Evolutionary conservation across 2,329 filamentous ascomycete genomes (phyloP).

Genomic region (Colletotrichum costaricense): DNA sequence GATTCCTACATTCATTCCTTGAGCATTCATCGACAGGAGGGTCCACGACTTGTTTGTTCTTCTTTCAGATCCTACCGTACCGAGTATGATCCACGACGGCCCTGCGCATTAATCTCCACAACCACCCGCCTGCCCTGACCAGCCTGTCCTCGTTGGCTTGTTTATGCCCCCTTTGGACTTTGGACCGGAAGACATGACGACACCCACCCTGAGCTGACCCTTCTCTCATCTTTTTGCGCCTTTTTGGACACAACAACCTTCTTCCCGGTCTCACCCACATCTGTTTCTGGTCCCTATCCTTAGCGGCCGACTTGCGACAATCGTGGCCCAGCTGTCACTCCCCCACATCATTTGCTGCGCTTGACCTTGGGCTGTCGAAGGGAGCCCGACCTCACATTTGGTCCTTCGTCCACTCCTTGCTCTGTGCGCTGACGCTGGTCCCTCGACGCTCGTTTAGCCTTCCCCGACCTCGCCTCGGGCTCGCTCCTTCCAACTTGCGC

Average conservation of each 20-base stretch:
- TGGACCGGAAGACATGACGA: constrained; percentile 33
- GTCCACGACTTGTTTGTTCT: background rate
- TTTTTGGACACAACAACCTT: constrained; percentile 12
- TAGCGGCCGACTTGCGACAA: constrained; percentile 9
- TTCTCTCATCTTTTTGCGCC: constrained; percentile 10
- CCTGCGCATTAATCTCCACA: constrained; percentile 5
- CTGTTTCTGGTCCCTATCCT: background rate
- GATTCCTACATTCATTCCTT: constrained; percentile 7
- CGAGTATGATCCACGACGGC: background rate
- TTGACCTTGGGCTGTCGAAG: constrained; percentile 32
- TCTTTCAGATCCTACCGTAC: background rate
- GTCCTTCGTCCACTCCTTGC: constrained; percentile 29
- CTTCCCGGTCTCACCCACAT: constrained; percentile 18
- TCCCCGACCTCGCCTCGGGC: constrained; percentile 11
- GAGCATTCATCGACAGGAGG: background rate
- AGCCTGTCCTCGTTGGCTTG: constrained; percentile 2
- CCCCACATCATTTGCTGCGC: background rate
- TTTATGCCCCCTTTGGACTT: constrained; percentile 22
- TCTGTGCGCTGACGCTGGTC: constrained; percentile 31
- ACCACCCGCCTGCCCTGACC: background rate
- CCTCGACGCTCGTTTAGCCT: constrained; percentile 29
- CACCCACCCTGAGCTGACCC: constrained; percentile 30
- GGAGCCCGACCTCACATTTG: constrained; percentile 25
- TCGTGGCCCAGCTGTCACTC: constrained; percentile 9
- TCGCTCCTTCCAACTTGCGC: constrained; percentile 19